A percentile compares a stretch with the other conserved stretches of the same genome.
These are phyloP conservation scores for Cercospora sp. DNA, from an alignment of 2,329 filamentous ascomycete genomes.

Conservation along the genomic window DNA sequence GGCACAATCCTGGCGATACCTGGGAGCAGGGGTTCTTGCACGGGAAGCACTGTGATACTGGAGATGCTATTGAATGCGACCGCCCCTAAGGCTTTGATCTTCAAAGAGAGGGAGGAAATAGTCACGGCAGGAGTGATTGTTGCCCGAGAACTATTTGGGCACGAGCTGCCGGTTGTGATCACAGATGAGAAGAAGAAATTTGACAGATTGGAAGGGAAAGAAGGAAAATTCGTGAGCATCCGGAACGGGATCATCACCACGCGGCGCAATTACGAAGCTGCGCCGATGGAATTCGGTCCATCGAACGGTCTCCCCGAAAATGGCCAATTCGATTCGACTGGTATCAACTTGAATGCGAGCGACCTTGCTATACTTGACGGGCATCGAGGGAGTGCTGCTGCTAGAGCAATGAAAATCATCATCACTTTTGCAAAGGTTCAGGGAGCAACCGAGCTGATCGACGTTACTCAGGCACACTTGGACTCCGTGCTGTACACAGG, in stretches of 20 bases:
- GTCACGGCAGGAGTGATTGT: conserved; percentile 50
- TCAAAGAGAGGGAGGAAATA: conserved; percentile 47
- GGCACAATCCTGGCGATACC: conserved; percentile 47
- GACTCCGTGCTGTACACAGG: conserved; percentile 48
- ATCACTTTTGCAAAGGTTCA: conserved; percentile 41
- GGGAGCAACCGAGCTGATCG: conserved; percentile 39
- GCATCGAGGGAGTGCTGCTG: conserved; percentile 37
- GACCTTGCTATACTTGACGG: conserved; percentile 29
- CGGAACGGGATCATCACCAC: not conserved
- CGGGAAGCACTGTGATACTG: conserved; percentile 49
- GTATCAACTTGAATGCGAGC: not conserved
- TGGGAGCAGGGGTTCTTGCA: conserved; percentile 50
- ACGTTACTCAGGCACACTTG: conserved; percentile 46
- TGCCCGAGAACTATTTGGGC: conserved; percentile 44
- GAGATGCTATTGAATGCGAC: conserved; percentile 46
- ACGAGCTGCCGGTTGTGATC: conserved; percentile 45
- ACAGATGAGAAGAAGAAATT: conserved; percentile 23
- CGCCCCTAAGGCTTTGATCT: conserved; percentile 45
- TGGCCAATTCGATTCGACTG: not conserved
- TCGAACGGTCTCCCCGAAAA: no score
- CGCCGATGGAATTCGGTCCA: not conserved
- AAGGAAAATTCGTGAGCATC: not conserved
- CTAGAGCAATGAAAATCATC: conserved; percentile 44
- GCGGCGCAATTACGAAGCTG: not conserved
- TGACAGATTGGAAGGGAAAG: not conserved